These are phyloP conservation scores for Rugosomyces carneus DNA, from an alignment of 1,284 basidiomycete species.

Conservation along the genomic window DNA sequence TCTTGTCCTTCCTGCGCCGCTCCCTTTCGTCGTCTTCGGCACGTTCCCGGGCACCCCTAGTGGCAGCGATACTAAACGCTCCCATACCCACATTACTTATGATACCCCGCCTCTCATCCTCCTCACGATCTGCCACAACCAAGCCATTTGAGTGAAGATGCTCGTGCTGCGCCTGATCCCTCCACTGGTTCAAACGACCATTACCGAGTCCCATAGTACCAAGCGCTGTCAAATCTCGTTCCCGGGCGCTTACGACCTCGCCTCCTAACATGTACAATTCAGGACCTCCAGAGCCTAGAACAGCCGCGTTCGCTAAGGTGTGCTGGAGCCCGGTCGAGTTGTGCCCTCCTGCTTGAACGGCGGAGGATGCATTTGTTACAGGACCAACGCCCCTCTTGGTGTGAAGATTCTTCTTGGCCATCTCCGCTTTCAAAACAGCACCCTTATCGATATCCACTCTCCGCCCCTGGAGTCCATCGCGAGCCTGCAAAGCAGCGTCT, in stretches of 20 bases:
- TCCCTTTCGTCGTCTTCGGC: constrained; percentile 62
- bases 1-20: constrained; percentile 49
- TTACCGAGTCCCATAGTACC: constrained; percentile 20
- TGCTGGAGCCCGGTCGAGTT: constrained; percentile 16
- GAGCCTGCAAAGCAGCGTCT: constrained; percentile 82
- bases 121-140: constrained; percentile 28
- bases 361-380: constrained; percentile 25
- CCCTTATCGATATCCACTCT: constrained; percentile 94
- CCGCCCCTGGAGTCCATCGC: constrained; percentile 86
- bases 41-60: constrained; percentile 56
- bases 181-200: constrained; percentile 19
- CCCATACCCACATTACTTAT: constrained; percentile 36
- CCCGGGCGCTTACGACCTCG: constrained; percentile 30
- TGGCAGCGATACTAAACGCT: constrained; percentile 29
- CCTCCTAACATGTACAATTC: constrained; percentile 13
- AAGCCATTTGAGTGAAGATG: constrained; percentile 12
- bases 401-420: constrained; percentile 99
- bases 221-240: constrained; percentile 28
- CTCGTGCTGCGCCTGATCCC: constrained; percentile 20
- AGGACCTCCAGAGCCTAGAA: constrained; percentile 10
- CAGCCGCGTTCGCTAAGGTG: constrained; percentile 9
- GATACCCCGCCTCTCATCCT: constrained; percentile 33
- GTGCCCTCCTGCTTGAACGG: constrained; percentile 9
- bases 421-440: constrained; percentile 93
- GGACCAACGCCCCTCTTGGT: constrained; percentile 86